These are phyloP conservation scores for Sechiopsis laciniata DNA, from an alignment of 306 rosid genomes.

Conservation along the genomic window DNA sequence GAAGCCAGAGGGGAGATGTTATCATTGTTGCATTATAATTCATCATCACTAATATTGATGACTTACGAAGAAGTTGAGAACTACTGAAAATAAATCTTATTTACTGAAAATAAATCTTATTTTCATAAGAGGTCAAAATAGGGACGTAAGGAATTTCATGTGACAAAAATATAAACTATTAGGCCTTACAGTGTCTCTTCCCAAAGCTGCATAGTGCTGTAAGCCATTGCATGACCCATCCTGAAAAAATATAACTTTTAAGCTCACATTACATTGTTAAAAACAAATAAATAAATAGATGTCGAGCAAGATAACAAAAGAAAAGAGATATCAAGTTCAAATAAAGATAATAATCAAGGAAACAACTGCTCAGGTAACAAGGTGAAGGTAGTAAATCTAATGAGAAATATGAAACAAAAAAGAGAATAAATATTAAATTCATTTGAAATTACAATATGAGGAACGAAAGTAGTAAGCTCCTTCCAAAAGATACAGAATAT, in stretches of 20 bases:
- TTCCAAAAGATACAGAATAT: background rate
- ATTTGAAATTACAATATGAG: background rate
- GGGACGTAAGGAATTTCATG: background rate
- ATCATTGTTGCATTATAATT: background rate
- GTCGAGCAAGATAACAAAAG: background rate
- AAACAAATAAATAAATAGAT: constrained; percentile 1
- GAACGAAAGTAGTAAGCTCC: background rate
- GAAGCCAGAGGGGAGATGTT: background rate
- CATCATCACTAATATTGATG: background rate
- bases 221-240: constrained; percentile 93
- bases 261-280: constrained; percentile 21
- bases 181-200: constrained; percentile 63
- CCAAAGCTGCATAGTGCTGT: constrained; percentile 89
- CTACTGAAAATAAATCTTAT: background rate
- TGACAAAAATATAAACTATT: constrained; percentile 17
- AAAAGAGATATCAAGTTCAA: background rate
- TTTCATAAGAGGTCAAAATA: background rate
- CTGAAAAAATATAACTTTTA: constrained; percentile 33
- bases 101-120: background rate
- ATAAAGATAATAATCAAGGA: background rate
- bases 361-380: background rate
- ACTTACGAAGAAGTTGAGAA: background rate
- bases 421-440: background rate
- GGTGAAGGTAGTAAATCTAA: background rate
- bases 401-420: background rate